Conservation (phyloP, 306 rosid genomes). For the Medicago ruthenica region DNA sequence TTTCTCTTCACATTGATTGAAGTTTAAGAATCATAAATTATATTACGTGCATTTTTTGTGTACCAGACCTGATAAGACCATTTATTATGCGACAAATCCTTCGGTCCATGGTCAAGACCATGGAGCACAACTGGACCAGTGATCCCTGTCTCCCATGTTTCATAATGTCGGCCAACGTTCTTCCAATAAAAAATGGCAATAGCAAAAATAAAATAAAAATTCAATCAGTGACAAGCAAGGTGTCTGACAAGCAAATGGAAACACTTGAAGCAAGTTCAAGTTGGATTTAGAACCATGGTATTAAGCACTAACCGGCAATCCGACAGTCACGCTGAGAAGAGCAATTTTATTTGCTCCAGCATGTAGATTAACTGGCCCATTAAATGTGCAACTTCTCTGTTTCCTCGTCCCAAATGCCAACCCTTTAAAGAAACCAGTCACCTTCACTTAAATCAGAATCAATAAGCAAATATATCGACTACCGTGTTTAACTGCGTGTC, state of each 20-base stretch:
- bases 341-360: conserved; percentile 85
- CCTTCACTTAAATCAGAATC: conserved; percentile 23
- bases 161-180: conserved; percentile 85
- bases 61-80: conserved; percentile 85
- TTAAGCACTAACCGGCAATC: conserved; percentile 77
- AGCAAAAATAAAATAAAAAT: background rate
- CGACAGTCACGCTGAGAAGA: conserved; percentile 87
- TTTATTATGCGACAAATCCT: conserved; percentile 70
- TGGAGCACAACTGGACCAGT: conserved; percentile 76
- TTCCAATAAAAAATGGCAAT: conserved; percentile 1
- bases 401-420: conserved; percentile 86
- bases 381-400: conserved; percentile 70
- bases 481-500: conserved; percentile 31
- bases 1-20: background rate
- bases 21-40: conserved; percentile 1
- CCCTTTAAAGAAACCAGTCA: conserved; percentile 54
- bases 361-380: conserved; percentile 65
- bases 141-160: conserved; percentile 84
- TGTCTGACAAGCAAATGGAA: conserved; percentile 15
- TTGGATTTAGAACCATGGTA: conserved; percentile 37
- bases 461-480: conserved; percentile 19
- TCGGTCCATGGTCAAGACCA: conserved; percentile 76
- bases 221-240: background rate
- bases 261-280: conserved; percentile 16
- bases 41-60: background rate